Base-by-base conservation (phyloP, 2,329 filamentous ascomycete genomes). In the Cladosporium sp. region DNA sequence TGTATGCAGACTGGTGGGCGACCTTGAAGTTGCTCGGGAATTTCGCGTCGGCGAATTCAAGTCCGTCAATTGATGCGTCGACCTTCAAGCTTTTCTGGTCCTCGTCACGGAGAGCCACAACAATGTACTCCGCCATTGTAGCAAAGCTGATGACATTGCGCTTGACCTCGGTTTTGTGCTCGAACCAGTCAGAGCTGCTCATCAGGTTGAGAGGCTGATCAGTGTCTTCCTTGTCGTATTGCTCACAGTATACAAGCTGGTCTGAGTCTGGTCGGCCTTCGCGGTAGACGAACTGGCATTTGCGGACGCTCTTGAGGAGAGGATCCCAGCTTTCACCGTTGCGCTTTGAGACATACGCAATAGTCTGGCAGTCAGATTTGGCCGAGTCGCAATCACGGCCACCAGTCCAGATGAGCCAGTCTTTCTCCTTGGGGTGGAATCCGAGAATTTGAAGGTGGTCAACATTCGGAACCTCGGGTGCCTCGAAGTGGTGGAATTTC, bases 41-140 rank as follows among this genome's bases (percentile, higher is more conserved):
- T 61, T 90, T 84, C 14, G 93, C 93, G 67, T 89, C 84, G 0
- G 94, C 93, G 72, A 95, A 99, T 6, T 82, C 87, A 68, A 86
- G 84, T 64, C 93, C 96, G 74, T 99, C 92, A 52, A 98, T 83
- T 76, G 92, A 97, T 55, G 92, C 87, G 71, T 93, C 88, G 37
- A 94, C 89, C 67, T 88, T 88, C 67, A 97, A 81, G 1, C 86
- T 90, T 46, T 89, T 82, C 64, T 86, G 82, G 44, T 91, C 87
- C 66, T 89, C 85, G 67, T 86, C 81, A 56, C 85, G 85, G 6
- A 89, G 89, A 1, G 93, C 93, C 59, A 97, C 90, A 46, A 99
- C 87, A 73, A 99, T 95, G 77, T 97, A 99, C 76, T 99, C 95
- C 46, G 91, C 89, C 94, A 97, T 98, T 5, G 91, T 96, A 2